Base-by-base conservation (phyloP, 352 stramenopile genomes). In the Pythium insidiosum region DNA sequence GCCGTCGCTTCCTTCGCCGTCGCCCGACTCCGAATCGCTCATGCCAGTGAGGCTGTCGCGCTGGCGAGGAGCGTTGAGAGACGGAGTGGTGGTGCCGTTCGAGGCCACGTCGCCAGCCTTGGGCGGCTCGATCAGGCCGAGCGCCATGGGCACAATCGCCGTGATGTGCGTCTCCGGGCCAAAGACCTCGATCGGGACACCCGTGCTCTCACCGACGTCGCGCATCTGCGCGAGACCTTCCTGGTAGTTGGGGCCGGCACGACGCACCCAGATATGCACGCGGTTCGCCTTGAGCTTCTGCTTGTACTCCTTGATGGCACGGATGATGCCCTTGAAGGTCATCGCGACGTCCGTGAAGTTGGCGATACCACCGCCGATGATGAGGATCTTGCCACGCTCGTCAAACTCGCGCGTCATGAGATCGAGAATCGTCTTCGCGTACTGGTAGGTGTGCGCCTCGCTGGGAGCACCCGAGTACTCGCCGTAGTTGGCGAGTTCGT, bases 271-370 rank as follows among this genome's bases (percentile, higher is more conserved):
- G 44, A 98, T 97, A 47, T 85, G 67, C 21, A 95, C 73, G 52
- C 94, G 90, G 61, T 87, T 69, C 30, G 93, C 68, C 61, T 88
- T 87, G 20, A 97, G 61, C 61, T 97, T 89, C 51, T 96, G 73
- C 59, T 94, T 73, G 68, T 88, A 97, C 57, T 95, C 78, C 34
- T 82, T 73, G 28, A 98, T 87, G 20, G 94, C 95, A 25, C 89
- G 92, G 45, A 98, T 98, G 53, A 98, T 97, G 35, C 95, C 95
- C 61, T 95, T 96, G 66, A 98, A 98, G 10, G 95, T 98, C 60
- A 95, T 80, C 11, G 95, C 94, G 7, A 98, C 91, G 60, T 98
- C 95, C 29, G 95, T 98, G 66, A 98, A 98, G 70, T 98, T 98
- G 52, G 95, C 95, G 73, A 98, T 98, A 37, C 93, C 92, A 52